These are phyloP conservation scores for Astrephomene gubernaculifera DNA, from an alignment of 139 green algal genomes.

Conservation along the genomic window DNA sequence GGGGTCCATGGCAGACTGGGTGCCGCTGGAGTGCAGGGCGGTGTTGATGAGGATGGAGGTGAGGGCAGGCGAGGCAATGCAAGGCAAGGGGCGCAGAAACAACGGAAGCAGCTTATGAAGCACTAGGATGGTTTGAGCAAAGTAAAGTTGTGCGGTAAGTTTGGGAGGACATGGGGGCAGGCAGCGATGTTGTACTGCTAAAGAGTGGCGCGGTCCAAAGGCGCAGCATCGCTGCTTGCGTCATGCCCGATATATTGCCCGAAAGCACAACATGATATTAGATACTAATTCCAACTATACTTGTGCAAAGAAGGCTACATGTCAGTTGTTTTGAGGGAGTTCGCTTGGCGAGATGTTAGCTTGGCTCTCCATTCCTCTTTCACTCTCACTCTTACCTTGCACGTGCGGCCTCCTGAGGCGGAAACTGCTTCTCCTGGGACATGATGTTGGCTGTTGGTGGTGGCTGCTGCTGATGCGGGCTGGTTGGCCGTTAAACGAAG, in stretches of 20 bases:
- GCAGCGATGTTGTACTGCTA: background rate
- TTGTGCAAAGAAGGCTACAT: background rate
- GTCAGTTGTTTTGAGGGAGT: background rate
- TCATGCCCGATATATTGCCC: no score
- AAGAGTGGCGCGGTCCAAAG: no score
- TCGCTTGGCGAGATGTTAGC: background rate
- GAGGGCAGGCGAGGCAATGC: background rate
- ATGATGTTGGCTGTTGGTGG: background rate
- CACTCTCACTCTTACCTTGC: background rate
- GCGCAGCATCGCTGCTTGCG: no score
- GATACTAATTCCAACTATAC: no score
- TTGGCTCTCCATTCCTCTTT: background rate
- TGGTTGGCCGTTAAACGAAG: no score
- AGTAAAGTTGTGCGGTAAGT: background rate
- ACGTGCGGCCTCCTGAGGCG: background rate
- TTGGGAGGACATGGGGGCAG: background rate
- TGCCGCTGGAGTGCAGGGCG: background rate
- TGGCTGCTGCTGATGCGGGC: background rate
- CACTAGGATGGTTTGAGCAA: background rate
- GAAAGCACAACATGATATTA: no score
- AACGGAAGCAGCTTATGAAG: background rate
- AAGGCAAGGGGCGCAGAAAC: background rate
- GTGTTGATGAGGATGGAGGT: background rate
- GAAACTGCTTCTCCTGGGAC: background rate
- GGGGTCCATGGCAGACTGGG: constrained; percentile 7